Base-by-base conservation (phyloP, 805 yeast genomes). In the Wickerhamomyces bisporus region DNA sequence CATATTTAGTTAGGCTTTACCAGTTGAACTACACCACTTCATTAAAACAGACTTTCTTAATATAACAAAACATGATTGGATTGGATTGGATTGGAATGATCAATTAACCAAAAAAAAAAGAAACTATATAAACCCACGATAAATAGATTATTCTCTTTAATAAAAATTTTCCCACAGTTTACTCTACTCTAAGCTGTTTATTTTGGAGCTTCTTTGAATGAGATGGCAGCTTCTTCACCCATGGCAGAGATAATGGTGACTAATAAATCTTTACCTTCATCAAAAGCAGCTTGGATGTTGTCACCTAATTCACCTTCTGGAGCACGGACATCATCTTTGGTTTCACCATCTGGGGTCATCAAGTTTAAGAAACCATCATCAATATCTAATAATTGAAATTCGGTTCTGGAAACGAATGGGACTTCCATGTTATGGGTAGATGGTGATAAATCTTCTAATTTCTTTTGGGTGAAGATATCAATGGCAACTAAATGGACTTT, bases 361-460 rank as follows among this genome's bases (percentile, higher is more conserved):
- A 93, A 82, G 65, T 85, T 84, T 67, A 93, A 82, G 94, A 70
- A 93, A 54, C 96, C 98, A 64, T 93, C 98, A 66, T 93, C 98
- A 63, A 93, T 88, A 77, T 93, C 95, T 73, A 91, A 85, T 70
- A 84, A 86, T 78, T 86, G 96, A 84, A 52, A 93, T 80, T 93
- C 98, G 58, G 82, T 78, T 82, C 98, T 94, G 65, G 70, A 65
- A 62, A 93, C 98, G 69, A 87, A 81, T 73, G 98, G 98, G 67
- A 91, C 98, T 75, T 91, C 97, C 98, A 93, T 89, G 78, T 93
- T 93, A 81, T 93, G 98, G 77, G 98, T 93, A 52, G 98, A 93
- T 75, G 98, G 98, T 58, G 98, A 93, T 70, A 93, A 85, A 76
- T 93, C 98, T 82, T 93, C 98, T 72, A 89, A 82, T 80, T 93